Conservation (phyloP, 345 rosid genomes). For the Eucalyptus pauciflora region DNA sequence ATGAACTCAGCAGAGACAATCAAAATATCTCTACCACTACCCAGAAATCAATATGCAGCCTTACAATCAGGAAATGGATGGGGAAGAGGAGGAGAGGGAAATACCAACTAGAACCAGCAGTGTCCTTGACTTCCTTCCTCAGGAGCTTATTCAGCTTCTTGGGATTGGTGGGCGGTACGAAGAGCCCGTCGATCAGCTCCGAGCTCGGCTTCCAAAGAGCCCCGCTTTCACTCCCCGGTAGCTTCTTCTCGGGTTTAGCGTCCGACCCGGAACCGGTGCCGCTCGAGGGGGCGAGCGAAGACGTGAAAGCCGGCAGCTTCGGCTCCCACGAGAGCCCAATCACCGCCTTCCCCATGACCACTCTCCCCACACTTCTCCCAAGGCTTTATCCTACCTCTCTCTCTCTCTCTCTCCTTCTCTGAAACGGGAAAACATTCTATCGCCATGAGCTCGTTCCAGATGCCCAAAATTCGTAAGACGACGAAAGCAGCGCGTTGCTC, state of each 20-base stretch:
- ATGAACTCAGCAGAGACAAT: neutral
- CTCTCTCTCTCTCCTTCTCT: neutral
- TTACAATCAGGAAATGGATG: neutral
- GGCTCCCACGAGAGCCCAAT: slow-evolving; percentile 89
- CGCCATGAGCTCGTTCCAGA: neutral
- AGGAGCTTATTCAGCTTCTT: slow-evolving; percentile 51
- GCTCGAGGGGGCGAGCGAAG: slow-evolving; percentile 13
- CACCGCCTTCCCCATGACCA: slow-evolving; percentile 26
- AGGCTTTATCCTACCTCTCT: neutral
- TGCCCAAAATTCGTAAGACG: neutral
- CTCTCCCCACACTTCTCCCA: neutral
- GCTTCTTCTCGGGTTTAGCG: neutral
- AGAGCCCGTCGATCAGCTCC: slow-evolving; percentile 77
- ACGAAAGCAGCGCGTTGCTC: neutral
- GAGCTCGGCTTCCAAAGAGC: slow-evolving; percentile 49
- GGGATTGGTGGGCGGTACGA: slow-evolving; percentile 67
- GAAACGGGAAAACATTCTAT: neutral
- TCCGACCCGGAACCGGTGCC: neutral
- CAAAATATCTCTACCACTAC: neutral
- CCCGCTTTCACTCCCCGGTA: slow-evolving; percentile 7
- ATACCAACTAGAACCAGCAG: slow-evolving; percentile 64
- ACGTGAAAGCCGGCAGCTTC: slow-evolving; percentile 15
- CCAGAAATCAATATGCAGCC: neutral
- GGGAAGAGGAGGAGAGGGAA: neutral
- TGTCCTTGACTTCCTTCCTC: slow-evolving; percentile 62